Evolutionary conservation across 2,329 filamentous ascomycete species (phyloP).

Genomic region (Macrophomina pseudophaseolina): DNA sequence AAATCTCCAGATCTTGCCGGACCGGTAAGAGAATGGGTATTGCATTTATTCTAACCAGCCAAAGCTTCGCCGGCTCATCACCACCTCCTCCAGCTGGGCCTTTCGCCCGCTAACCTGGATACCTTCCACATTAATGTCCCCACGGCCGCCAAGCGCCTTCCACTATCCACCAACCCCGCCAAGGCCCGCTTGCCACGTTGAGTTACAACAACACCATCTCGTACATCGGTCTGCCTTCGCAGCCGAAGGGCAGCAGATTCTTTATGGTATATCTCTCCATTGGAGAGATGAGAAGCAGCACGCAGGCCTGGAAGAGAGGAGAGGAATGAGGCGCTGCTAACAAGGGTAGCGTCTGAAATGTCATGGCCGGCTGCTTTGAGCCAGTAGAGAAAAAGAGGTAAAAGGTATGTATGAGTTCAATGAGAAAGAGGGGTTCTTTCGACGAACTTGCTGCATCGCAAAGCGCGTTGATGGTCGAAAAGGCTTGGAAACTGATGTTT

Average conservation of each 20-base stretch:
- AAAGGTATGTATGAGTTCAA: constrained; percentile 11
- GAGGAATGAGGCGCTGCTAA: neutral
- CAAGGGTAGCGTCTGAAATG: neutral
- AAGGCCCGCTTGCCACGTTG: too few relatives aligned
- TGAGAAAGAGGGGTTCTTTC: neutral
- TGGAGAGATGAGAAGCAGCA: neutral
- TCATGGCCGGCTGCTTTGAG: neutral
- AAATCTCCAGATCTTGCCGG: neutral
- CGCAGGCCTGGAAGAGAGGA: neutral
- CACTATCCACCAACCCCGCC: too few relatives aligned
- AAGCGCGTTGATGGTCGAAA: neutral
- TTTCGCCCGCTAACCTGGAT: neutral
- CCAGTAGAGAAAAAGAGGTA: neutral
- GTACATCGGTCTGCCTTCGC: neutral
- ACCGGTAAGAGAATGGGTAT: constrained; percentile 5
- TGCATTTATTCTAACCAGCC: constrained; percentile 8
- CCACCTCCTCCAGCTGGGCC: neutral
- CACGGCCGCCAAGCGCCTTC: too few relatives aligned
- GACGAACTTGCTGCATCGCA: neutral
- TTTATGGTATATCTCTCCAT: neutral
- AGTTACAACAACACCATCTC: too few relatives aligned
- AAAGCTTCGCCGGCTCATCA: neutral
- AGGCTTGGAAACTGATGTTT: neutral
- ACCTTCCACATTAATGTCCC: neutral
- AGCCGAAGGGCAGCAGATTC: neutral